A percentile compares a stretch with the other conserved stretches of the same genome.
Conservation (phyloP, 2,329 filamentous ascomycete genomes). For the Chaetothyriales sp. region DNA sequence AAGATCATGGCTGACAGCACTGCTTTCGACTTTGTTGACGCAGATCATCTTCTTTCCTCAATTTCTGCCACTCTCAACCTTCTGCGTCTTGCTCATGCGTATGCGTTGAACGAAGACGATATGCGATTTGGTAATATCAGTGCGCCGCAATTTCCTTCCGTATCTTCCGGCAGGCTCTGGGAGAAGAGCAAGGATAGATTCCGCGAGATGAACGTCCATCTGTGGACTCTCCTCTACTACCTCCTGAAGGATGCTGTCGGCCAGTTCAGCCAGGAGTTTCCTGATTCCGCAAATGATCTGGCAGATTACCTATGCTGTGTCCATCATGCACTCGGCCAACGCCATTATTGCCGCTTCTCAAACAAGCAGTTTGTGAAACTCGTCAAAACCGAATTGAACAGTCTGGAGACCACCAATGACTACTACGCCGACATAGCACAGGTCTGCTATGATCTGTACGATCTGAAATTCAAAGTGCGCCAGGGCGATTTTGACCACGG, state of each 20-base stretch:
- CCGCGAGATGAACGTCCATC: conserved; percentile 71
- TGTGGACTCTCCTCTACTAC: conserved; percentile 77
- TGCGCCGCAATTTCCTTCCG: conserved; percentile 42
- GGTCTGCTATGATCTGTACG: conserved; percentile 69
- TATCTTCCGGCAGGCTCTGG: conserved; percentile 26
- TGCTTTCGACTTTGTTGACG: conserved; percentile 72
- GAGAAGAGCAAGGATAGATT: conserved; percentile 50
- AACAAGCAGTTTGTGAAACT: conserved; percentile 81
- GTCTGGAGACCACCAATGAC: conserved; percentile 58
- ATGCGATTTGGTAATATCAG: conserved; percentile 60
- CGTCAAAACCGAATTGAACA: conserved; percentile 71
- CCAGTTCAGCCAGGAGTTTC: conserved; percentile 50
- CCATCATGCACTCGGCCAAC: conserved; percentile 69
- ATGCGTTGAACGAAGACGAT: conserved; percentile 70
- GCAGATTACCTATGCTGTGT: conserved; percentile 67
- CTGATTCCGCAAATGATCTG: conserved; percentile 53
- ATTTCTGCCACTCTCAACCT: conserved; percentile 57
- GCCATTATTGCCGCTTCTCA: conserved; percentile 69
- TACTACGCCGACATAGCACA: conserved; percentile 79
- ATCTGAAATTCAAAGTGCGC: conserved; percentile 57
- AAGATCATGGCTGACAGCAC: conserved; percentile 50
- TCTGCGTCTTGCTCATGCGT: conserved; percentile 59
- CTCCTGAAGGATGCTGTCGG: conserved; percentile 59
- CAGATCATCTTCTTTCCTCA: conserved; percentile 58
- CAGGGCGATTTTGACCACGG: conserved; percentile 60